These are phyloP conservation scores for Pseudogymnoascus sp. DNA, from an alignment of 2,329 filamentous ascomycete species.

Conservation along the genomic window DNA sequence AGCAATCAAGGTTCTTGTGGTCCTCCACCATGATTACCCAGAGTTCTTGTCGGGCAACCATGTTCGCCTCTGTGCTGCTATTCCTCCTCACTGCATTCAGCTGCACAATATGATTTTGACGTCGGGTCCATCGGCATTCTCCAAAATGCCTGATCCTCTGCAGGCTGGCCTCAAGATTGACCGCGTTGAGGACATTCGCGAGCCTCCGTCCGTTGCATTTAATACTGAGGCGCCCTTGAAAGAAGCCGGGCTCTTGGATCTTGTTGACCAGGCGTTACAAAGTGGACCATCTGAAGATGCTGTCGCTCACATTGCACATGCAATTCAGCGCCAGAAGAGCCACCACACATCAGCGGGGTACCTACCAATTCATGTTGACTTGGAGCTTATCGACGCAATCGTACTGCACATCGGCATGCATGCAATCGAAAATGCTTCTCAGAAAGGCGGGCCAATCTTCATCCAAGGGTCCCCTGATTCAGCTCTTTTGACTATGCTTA, in stretches of 20 bases:
- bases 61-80: slow-evolving; percentile 69
- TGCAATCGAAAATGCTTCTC: slow-evolving; percentile 54
- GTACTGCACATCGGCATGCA: slow-evolving; percentile 75
- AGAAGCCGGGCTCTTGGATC: slow-evolving; percentile 48
- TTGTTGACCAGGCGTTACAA: slow-evolving; percentile 54
- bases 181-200: slow-evolving; percentile 65
- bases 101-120: slow-evolving; percentile 82
- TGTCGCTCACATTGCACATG: slow-evolving; percentile 69
- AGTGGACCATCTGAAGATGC: slow-evolving; percentile 63
- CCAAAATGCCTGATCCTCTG: slow-evolving; percentile 68
- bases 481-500: slow-evolving; percentile 66
- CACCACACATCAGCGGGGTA: slow-evolving; percentile 60
- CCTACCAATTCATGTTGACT: slow-evolving; percentile 61
- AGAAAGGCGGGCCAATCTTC: slow-evolving; percentile 59
- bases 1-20: slow-evolving; percentile 71
- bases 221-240: slow-evolving; percentile 51
- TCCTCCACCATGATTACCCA: slow-evolving; percentile 89
- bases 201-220: slow-evolving; percentile 58
- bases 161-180: slow-evolving; percentile 70
- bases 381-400: slow-evolving; percentile 69
- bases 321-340: slow-evolving; percentile 54
- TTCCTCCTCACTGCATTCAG: slow-evolving; percentile 79
- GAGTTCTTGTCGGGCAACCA: slow-evolving; percentile 89
- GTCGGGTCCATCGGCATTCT: slow-evolving; percentile 61
- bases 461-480: slow-evolving; percentile 60